Conservation (phyloP, 148 eudicot species). For the Vaccinium darrowii region DNA sequence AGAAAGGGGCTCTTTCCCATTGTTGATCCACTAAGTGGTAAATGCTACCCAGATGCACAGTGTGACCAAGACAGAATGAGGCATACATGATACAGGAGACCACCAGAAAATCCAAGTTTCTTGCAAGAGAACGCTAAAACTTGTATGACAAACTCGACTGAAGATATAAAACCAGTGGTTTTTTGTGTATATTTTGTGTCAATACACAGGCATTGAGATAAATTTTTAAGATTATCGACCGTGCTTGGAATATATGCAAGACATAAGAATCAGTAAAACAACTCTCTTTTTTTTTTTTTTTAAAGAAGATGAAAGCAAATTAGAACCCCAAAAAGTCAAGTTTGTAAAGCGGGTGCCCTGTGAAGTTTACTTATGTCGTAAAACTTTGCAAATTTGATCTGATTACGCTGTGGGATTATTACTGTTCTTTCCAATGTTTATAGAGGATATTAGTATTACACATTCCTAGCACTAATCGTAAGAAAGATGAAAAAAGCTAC, state of each 20-base stretch:
- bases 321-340: neutral
- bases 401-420: too few species aligned
- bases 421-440: neutral
- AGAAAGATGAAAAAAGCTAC: slow-evolving; percentile 25
- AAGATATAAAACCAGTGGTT: too few species aligned
- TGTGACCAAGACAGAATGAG: neutral
- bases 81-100: neutral
- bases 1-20: neutral
- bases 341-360: neutral
- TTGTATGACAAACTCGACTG: neutral
- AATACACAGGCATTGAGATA: too few species aligned
- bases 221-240: too few species aligned
- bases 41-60: neutral
- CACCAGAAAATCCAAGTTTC: neutral
- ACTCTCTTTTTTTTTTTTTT: too few species aligned
- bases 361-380: neutral
- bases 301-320: too few species aligned
- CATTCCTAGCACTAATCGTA: neutral
- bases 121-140: neutral
- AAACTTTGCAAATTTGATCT: neutral
- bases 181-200: neutral
- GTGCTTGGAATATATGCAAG: too few species aligned
- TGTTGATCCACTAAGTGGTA: neutral
- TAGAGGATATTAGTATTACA: neutral
- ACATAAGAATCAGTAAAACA: too few species aligned